phyloP scores from a whole-genome alignment of 2,329 filamentous ascomycete species.

The Exophiala sp. region DNA sequence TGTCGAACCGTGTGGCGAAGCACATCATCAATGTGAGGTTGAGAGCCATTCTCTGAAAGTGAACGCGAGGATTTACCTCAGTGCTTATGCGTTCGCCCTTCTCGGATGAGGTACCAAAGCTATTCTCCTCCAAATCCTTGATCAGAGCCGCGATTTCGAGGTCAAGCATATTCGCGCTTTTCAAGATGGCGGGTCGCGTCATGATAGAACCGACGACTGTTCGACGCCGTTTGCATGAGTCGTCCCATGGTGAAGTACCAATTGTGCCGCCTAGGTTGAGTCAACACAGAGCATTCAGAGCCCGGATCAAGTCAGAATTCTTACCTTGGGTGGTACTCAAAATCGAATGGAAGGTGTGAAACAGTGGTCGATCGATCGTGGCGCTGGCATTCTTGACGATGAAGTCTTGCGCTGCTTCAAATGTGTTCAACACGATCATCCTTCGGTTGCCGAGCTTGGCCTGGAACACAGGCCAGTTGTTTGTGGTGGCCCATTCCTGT shows the following conservation, averaged over 20 bases:
- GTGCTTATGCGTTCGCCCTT: background rate
- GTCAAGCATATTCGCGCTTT: constrained; percentile 40
- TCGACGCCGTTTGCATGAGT: constrained; percentile 1
- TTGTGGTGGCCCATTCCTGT: background rate
- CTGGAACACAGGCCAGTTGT: constrained; percentile 2
- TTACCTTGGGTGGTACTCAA: background rate
- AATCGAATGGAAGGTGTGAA: constrained; percentile 4
- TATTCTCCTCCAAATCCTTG: background rate
- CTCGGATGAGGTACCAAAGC: constrained; percentile 54
- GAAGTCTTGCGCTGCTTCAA: background rate
- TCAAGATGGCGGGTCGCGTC: background rate
- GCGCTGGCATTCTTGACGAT: background rate
- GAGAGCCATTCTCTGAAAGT: background rate
- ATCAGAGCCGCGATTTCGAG: constrained; percentile 39
- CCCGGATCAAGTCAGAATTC: background rate
- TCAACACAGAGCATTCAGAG: background rate
- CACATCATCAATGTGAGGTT: constrained; percentile 6
- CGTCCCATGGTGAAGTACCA: background rate
- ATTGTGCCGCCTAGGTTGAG: background rate
- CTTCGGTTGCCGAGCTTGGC: background rate
- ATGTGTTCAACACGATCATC: constrained; percentile 1
- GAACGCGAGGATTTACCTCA: background rate
- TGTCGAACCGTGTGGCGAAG: background rate
- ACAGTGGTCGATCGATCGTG: constrained; percentile 1
- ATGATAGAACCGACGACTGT: background rate